Evolutionary conservation across 2,329 filamentous ascomycete genomes (phyloP).

Genomic region (Diaporthe destruens): DNA sequence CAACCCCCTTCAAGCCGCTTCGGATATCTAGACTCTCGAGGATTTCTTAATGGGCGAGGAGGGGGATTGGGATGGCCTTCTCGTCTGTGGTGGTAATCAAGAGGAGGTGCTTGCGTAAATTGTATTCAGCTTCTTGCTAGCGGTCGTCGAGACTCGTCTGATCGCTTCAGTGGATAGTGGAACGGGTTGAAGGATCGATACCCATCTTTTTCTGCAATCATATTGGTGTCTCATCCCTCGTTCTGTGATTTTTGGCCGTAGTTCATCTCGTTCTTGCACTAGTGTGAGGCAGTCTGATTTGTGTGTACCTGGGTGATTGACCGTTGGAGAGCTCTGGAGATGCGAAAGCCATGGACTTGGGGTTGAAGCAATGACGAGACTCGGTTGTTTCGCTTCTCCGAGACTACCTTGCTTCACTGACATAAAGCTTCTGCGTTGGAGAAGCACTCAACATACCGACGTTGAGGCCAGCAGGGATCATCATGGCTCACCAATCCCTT

Average conservation of each 20-base stretch:
- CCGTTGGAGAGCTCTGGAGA: background rate
- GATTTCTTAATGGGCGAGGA: background rate
- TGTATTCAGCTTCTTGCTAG: conserved; percentile 25
- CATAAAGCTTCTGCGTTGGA: background rate
- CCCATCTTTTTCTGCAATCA: background rate
- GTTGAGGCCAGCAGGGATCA: background rate
- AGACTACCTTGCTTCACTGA: background rate
- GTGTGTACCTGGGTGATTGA: background rate
- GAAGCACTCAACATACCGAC: background rate
- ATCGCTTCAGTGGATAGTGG: conserved; percentile 24
- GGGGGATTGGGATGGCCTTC: background rate
- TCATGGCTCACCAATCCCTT: background rate
- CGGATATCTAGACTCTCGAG: background rate
- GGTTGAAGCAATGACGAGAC: too few relatives aligned
- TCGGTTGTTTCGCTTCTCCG: background rate
- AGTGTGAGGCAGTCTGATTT: background rate
- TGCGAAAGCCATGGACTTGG: background rate
- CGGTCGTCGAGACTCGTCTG: conserved; percentile 11
- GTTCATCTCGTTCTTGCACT: background rate
- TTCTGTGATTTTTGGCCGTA: background rate
- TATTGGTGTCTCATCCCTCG: background rate
- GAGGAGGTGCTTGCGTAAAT: conserved; percentile 12
- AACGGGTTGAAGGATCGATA: conserved; percentile 32
- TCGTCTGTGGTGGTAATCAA: background rate
- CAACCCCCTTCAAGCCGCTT: background rate